Evolutionary conservation across 2,329 filamentous ascomycete species (phyloP).

Genomic region (Pseudocercospora vitis): DNA sequence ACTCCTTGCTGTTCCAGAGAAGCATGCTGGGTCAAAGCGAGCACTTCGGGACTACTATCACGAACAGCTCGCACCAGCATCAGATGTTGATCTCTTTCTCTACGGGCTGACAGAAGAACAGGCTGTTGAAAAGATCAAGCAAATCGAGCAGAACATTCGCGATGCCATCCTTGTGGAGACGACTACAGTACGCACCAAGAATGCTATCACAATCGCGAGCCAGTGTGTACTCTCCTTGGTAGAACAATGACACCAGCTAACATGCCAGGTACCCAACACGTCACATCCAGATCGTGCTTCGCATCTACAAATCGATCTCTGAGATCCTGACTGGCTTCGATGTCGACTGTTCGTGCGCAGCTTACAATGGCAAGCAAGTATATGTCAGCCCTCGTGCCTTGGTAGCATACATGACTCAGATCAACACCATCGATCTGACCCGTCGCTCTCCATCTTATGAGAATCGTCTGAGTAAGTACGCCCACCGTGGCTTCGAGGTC

Average conservation of each 20-base stretch:
- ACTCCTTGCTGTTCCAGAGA: constrained; percentile 64
- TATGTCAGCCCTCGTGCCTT: constrained; percentile 76
- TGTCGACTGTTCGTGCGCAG: constrained; percentile 79
- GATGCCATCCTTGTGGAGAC: constrained; percentile 80
- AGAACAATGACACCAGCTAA: background rate
- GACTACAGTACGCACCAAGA: constrained; percentile 80
- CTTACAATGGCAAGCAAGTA: constrained; percentile 78
- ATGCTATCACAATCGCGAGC: constrained; percentile 80
- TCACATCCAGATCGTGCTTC: constrained; percentile 81
- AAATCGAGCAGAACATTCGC: constrained; percentile 73
- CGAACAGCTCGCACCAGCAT: constrained; percentile 75
- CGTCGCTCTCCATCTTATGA: constrained; percentile 84
- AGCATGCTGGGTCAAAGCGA: constrained; percentile 43
- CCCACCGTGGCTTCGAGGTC: constrained; percentile 79
- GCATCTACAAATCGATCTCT: constrained; percentile 78
- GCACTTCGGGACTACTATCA: constrained; percentile 67
- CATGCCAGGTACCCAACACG: constrained; percentile 58
- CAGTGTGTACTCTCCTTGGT: constrained; percentile 56
- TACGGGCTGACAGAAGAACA: constrained; percentile 76
- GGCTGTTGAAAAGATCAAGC: constrained; percentile 78
- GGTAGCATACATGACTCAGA: constrained; percentile 76
- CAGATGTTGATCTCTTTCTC: constrained; percentile 83
- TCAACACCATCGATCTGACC: constrained; percentile 76
- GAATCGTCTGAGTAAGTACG: constrained; percentile 82
- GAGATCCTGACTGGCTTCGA: constrained; percentile 88